Conservation (phyloP, 2,329 filamentous ascomycete genomes). For the Alternaria tenuissima region DNA sequence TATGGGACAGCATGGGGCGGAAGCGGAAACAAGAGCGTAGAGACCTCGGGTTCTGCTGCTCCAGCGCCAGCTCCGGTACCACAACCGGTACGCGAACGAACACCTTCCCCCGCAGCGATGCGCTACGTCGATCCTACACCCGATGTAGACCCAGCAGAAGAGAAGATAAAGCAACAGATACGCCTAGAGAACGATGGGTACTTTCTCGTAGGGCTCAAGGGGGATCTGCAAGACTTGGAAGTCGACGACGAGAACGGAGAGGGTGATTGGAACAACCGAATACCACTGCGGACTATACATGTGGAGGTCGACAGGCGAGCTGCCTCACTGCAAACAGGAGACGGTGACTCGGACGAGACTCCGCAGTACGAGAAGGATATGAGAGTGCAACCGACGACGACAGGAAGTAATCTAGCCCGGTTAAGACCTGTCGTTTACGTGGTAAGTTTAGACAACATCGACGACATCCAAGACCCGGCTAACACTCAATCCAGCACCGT, state of each 20-base stretch:
- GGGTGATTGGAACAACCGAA: conserved; percentile 57
- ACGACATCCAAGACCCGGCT: background rate
- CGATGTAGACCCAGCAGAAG: conserved; percentile 61
- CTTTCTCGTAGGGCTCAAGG: conserved; percentile 74
- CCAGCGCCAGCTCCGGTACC: background rate
- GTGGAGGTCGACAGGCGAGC: conserved; percentile 66
- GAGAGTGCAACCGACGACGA: conserved; percentile 9
- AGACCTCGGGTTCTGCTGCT: background rate
- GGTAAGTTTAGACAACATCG: conserved; percentile 40
- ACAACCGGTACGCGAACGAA: conserved; percentile 9
- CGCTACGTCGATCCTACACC: conserved; percentile 48
- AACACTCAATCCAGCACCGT: conserved; percentile 53
- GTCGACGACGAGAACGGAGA: conserved; percentile 55
- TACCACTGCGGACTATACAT: conserved; percentile 70
- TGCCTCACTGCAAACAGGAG: conserved; percentile 16
- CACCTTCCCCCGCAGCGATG: conserved; percentile 39
- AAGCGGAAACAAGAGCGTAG: conserved; percentile 34
- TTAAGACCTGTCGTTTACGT: conserved; percentile 77
- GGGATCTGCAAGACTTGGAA: conserved; percentile 65
- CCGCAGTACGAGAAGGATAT: conserved; percentile 33
- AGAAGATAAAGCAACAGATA: conserved; percentile 66
- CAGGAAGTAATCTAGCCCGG: conserved; percentile 33
- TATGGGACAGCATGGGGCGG: conserved; percentile 53
- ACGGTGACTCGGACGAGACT: conserved; percentile 30
- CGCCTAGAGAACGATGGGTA: conserved; percentile 58